phyloP scores from a whole-genome alignment of 2,329 filamentous ascomycete species.

The Diplodia corticola region DNA sequence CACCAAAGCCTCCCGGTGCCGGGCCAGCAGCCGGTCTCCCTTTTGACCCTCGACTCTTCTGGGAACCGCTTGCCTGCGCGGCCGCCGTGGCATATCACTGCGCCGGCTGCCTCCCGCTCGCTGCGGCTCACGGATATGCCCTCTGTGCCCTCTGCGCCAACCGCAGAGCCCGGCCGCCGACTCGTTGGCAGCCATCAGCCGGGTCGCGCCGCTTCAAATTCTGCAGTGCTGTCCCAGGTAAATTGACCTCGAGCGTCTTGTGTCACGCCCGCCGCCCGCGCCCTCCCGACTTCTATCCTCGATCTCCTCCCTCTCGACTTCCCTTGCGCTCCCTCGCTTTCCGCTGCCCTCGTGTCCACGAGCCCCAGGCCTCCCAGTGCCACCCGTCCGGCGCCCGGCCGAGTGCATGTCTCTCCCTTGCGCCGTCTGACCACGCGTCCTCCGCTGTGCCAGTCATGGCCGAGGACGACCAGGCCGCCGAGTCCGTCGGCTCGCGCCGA shows the following conservation, averaged over 20 bases:
- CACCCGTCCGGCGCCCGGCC: background rate
- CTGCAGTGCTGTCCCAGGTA: constrained; percentile 20
- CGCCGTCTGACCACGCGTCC: constrained; percentile 14
- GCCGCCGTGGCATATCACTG: background rate
- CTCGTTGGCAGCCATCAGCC: constrained; percentile 10
- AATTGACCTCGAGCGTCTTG: constrained; percentile 18
- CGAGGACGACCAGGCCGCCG: constrained; percentile 28
- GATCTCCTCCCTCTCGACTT: constrained; percentile 1
- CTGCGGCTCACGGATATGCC: constrained; percentile 14
- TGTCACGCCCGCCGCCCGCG: constrained; percentile 10
- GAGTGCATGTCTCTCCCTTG: constrained; percentile 7
- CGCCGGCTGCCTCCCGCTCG: background rate
- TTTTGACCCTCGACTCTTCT: constrained; percentile 10
- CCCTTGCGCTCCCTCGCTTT: background rate
- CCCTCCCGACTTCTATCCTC: constrained; percentile 4
- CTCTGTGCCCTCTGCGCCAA: background rate
- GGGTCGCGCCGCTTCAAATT: constrained; percentile 18
- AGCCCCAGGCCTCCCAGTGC: constrained; percentile 18
- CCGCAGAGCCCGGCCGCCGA: constrained; percentile 6
- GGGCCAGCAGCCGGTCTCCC: constrained; percentile 7
- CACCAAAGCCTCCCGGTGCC: constrained; percentile 1
- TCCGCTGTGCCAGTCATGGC: constrained; percentile 29
- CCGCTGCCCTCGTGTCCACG: constrained; percentile 9
- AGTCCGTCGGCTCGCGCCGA: constrained; percentile 26
- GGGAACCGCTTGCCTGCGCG: background rate